Percentiles rank a stretch among this genome's conserved stretches.
These are phyloP conservation scores for Candida krabiensis DNA, from an alignment of 805 yeast species.

Conservation along the genomic window DNA sequence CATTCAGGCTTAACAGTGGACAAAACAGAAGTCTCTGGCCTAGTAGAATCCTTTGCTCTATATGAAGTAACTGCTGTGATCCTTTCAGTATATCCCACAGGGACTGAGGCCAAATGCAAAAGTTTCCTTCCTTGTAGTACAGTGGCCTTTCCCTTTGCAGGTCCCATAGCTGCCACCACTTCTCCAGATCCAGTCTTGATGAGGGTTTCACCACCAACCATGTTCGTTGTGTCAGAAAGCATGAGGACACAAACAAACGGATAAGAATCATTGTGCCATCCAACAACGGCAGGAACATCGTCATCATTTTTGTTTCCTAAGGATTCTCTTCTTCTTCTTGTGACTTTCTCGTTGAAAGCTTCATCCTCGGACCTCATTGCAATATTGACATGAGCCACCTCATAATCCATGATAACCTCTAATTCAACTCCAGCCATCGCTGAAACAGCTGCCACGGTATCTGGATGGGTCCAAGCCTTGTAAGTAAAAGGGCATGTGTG, in stretches of 20 bases:
- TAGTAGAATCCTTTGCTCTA: slow-evolving; percentile 39
- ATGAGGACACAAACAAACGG: slow-evolving; percentile 66
- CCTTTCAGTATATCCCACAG: slow-evolving; percentile 41
- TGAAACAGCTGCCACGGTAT: slow-evolving; percentile 50
- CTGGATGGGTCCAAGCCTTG: slow-evolving; percentile 61
- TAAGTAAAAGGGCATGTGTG: slow-evolving; percentile 49
- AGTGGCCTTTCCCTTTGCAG: slow-evolving; percentile 50
- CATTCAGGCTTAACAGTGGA: slow-evolving; percentile 42
- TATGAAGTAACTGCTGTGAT: slow-evolving; percentile 43
- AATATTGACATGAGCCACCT: slow-evolving; percentile 53
- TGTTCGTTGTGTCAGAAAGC: slow-evolving; percentile 56
- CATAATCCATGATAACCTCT: slow-evolving; percentile 56
- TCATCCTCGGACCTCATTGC: slow-evolving; percentile 42
- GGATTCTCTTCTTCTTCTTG: slow-evolving; percentile 25
- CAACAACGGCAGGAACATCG: slow-evolving; percentile 54
- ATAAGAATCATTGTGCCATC: slow-evolving; percentile 65
- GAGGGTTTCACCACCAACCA: slow-evolving; percentile 64
- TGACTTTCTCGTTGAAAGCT: slow-evolving; percentile 32
- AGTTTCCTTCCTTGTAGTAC: slow-evolving; percentile 48
- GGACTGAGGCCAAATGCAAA: slow-evolving; percentile 47
- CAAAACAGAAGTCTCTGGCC: slow-evolving; percentile 40
- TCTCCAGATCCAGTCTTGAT: slow-evolving; percentile 46
- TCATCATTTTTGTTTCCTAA: slow-evolving; percentile 25
- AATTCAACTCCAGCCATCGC: slow-evolving; percentile 61
- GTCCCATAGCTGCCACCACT: slow-evolving; percentile 37